A percentile compares a stretch with the other conserved stretches of the same genome.
Evolutionary conservation across 441 rosid species (phyloP).

Genomic region (Dalechampia spathulata): DNA sequence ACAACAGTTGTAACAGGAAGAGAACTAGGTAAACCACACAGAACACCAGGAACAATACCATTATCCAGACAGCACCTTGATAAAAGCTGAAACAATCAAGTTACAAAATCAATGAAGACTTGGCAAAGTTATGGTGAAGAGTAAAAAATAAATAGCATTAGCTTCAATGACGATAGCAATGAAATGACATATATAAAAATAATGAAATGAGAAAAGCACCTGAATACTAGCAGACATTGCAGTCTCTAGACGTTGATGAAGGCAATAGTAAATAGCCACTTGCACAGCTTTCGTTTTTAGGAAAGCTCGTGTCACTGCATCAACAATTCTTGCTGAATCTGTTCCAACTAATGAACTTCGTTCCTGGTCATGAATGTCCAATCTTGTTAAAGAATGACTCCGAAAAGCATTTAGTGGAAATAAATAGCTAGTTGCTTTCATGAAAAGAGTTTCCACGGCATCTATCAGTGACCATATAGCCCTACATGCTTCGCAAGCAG

Average conservation of each 20-base stretch:
- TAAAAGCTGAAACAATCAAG: conserved; percentile 54
- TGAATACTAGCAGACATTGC: conserved; percentile 59
- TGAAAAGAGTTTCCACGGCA: conserved; percentile 50
- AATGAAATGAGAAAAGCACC: conserved; percentile 33
- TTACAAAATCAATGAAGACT: background rate
- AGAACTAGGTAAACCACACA: conserved; percentile 92
- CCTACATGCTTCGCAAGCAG: conserved; percentile 79
- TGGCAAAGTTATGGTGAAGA: background rate
- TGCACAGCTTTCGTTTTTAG: conserved; percentile 77
- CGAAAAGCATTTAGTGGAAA: conserved; percentile 69
- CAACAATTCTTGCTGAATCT: conserved; percentile 61
- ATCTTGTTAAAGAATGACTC: conserved; percentile 43
- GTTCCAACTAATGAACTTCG: conserved; percentile 43
- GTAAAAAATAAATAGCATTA: background rate
- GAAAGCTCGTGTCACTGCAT: conserved; percentile 65
- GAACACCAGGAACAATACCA: conserved; percentile 65
- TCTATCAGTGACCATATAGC: conserved; percentile 75
- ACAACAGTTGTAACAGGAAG: conserved; percentile 74
- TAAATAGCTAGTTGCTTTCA: conserved; percentile 36
- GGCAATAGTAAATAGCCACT: conserved; percentile 65
- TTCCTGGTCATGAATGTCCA: conserved; percentile 57
- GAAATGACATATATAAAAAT: background rate
- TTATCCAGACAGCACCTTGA: conserved; percentile 86
- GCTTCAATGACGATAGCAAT: conserved; percentile 2
- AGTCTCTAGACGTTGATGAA: conserved; percentile 73